These are phyloP conservation scores for Amanita molliuscula DNA, from an alignment of 768 basidiomycete species.

Conservation along the genomic window DNA sequence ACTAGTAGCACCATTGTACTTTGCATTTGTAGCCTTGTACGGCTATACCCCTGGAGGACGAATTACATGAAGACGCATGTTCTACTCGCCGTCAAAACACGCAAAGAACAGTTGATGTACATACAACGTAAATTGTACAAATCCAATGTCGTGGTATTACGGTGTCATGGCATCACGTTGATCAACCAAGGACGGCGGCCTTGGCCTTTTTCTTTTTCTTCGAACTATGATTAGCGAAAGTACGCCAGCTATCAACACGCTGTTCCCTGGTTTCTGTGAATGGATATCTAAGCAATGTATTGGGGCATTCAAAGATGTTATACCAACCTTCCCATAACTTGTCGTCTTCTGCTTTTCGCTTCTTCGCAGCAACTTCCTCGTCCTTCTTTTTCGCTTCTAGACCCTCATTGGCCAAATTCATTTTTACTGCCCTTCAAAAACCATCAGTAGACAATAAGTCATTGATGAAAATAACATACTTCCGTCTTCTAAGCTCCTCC, in stretches of 20 bases:
- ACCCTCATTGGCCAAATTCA: conserved; percentile 88
- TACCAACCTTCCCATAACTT: conserved; percentile 77
- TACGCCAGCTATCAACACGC: conserved; percentile 79
- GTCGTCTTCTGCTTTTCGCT: conserved; percentile 86
- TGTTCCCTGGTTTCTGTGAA: conserved; percentile 61
- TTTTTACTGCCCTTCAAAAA: conserved; percentile 64
- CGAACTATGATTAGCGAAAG: conserved; percentile 46
- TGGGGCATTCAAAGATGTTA: not conserved
- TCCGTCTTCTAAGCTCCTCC: conserved; percentile 77
- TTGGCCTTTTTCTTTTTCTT: conserved; percentile 86
- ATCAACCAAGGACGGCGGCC: conserved; percentile 52
- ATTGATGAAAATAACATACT: conserved; percentile 38
- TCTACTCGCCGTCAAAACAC: conserved; percentile 7
- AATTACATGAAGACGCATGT: conserved; percentile 3
- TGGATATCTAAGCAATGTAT: not conserved
- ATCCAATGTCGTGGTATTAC: conserved; percentile 5
- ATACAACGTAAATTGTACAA: conserved; percentile 7
- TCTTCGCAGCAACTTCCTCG: conserved; percentile 64
- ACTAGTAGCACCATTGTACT: conserved; percentile 13
- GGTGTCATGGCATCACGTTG: conserved; percentile 8
- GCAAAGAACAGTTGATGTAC: conserved; percentile 8
- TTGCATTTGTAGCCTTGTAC: not conserved
- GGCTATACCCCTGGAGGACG: conserved; percentile 2
- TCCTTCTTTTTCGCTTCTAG: conserved; percentile 91
- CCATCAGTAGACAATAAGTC: not conserved